A percentile compares a stretch with the other conserved stretches of the same genome.
Evolutionary conservation across 805 yeast species (phyloP).

Genomic region (Wickerhamomyces silvicola): DNA sequence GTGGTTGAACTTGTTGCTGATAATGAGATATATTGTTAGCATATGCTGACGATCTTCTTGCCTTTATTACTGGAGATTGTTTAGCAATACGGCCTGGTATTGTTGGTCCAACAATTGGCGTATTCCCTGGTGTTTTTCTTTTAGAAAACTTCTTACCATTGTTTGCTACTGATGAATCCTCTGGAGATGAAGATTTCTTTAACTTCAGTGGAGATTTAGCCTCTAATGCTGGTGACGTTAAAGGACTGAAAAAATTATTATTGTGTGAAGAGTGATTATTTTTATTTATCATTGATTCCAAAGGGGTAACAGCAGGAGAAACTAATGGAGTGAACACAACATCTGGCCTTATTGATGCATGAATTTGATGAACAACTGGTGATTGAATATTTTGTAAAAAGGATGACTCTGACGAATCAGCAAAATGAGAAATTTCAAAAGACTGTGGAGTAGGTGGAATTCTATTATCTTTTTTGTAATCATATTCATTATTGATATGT

Average conservation of each 20-base stretch:
- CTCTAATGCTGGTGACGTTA: constrained; percentile 64
- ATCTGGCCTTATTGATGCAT: constrained; percentile 40
- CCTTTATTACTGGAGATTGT: constrained; percentile 33
- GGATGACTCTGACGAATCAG: constrained; percentile 4
- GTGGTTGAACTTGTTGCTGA: constrained; percentile 10
- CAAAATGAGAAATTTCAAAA: constrained; percentile 11
- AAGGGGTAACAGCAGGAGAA: constrained; percentile 70
- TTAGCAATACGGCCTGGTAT: constrained; percentile 26
- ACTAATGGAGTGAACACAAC: constrained; percentile 69
- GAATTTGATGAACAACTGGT: constrained; percentile 7
- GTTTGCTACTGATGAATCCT: constrained; percentile 12
- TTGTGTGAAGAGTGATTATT: constrained; percentile 7
- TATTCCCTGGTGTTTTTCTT: constrained; percentile 33
- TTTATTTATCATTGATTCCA: constrained; percentile 27
- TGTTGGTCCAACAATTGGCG: constrained; percentile 34
- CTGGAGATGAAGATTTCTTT: constrained; percentile 18
- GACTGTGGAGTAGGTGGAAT: constrained; percentile 21
- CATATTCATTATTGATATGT: background rate
- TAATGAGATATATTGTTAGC: constrained; percentile 10
- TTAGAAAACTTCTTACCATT: constrained; percentile 20
- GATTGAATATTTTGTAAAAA: constrained; percentile 13
- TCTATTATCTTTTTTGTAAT: background rate
- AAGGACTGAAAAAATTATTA: constrained; percentile 33
- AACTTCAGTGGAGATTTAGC: constrained; percentile 28
- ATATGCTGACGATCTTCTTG: constrained; percentile 20